These are phyloP conservation scores for Cryptococcus sp. DNA, from an alignment of 1,284 basidiomycete species.

Conservation along the genomic window DNA sequence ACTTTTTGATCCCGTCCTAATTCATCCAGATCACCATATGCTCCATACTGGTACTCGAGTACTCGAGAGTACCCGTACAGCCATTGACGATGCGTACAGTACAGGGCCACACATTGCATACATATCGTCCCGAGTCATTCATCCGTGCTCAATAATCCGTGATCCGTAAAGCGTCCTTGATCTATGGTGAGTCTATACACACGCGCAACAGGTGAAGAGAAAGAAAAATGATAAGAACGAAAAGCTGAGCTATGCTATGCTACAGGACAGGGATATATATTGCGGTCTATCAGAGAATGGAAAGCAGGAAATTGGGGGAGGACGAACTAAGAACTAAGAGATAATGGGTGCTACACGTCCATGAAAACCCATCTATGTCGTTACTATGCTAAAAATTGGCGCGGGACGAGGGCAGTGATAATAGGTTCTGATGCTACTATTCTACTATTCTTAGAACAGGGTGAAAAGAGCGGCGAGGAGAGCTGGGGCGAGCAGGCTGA, in stretches of 20 bases:
- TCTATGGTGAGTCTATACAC: no score
- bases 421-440: no score
- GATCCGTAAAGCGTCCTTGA: no score
- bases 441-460: constrained; percentile 5
- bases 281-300: not conserved
- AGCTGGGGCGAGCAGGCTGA: constrained; percentile 1
- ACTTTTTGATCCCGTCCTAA: no score
- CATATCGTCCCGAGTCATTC: no score
- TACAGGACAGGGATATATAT: not conserved
- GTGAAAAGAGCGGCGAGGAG: constrained; percentile 6
- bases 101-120: no score
- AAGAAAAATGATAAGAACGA: not conserved
- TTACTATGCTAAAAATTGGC: constrained; percentile 6
- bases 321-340: not conserved
- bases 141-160: no score
- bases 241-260: not conserved
- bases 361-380: constrained; percentile 10
- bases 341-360: not conserved
- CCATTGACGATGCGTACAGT: no score
- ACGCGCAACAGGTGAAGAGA: not conserved
- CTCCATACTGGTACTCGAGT: no score
- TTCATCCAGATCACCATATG: no score
- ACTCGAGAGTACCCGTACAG: no score
- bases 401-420: no score
- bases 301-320: not conserved